Base-by-base conservation (phyloP, 2,329 filamentous ascomycete genomes). In the Colletotrichum lentis region DNA sequence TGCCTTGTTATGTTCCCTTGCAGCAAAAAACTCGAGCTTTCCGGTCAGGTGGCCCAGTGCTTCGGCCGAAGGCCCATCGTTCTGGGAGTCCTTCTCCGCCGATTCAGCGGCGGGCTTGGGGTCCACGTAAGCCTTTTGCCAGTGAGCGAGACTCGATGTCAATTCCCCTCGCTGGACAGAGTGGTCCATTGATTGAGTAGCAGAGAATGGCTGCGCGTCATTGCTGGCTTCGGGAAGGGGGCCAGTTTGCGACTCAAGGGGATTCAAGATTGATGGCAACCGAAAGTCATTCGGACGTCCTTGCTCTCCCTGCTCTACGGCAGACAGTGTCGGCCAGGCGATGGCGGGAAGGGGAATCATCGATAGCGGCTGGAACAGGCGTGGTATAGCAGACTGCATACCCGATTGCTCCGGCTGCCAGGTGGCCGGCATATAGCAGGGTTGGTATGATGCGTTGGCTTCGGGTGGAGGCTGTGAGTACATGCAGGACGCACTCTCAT, bases 21-120 rank as follows among this genome's bases (percentile, higher is more conserved):
- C 80, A 3, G 72, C 73, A 58, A 82, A 82, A 58, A 73, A 82
- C 24, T 80, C 79, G 10, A 67, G 67, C 57, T 81, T 82, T 1
- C 79, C 80, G 3, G 75, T 77, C 58, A 73, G 77, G 27, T 74
- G 71, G 1, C 79, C 80, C 50, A 81, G 72, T 7, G 71, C 57
- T 46, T 78, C 74, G 18, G 75, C 76, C 7, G 67, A 67, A 5
- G 52, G 16, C 3, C 50, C 56, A 18, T 56, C 50, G 22, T 49
- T 52, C 39, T 61, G 66, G 8, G 47, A 41, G 31, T 56, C 22
- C 31, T 56, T 39, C 22, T 64, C 61, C 12, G 20, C 24, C 4
- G 24, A 14, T n/a, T 24, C 27, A 20, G n/a, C 12, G 14, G n/a
- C 24, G 18, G 16, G 18, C 43, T 39, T 43, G 27, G n/a, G 11